These are phyloP conservation scores for Funneliformis geosporum DNA, from an alignment of 192 early-diverging fungal species.

Conservation along the genomic window DNA sequence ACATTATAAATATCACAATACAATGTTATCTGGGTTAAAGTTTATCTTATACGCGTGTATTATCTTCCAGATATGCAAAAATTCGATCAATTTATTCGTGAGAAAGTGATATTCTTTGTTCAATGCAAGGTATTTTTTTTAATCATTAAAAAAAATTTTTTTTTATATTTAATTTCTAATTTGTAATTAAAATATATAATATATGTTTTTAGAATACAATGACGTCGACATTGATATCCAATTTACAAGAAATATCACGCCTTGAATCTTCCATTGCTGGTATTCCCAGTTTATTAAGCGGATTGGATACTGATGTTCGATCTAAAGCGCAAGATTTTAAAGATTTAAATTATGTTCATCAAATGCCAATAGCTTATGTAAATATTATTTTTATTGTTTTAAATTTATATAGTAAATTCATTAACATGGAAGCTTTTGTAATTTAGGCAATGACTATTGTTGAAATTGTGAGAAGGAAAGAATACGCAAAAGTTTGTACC, in stretches of 20 bases:
- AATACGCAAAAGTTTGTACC: slow-evolving; percentile 45
- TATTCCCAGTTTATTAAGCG: slow-evolving; percentile 41
- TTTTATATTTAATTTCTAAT: not conserved
- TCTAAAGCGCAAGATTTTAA: slow-evolving; percentile 40
- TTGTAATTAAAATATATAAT: not conserved
- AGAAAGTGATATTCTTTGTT: slow-evolving; percentile 11
- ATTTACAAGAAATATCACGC: slow-evolving; percentile 44
- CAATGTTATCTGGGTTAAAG: too few species aligned
- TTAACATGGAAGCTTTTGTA: not conserved
- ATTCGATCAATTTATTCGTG: slow-evolving; percentile 21
- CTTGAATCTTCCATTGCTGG: slow-evolving; percentile 45
- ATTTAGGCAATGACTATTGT: slow-evolving; percentile 44
- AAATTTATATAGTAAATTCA: not conserved
- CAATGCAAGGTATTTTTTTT: slow-evolving; percentile 20
- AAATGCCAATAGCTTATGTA: slow-evolving; percentile 54
- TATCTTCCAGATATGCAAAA: slow-evolving; percentile 14
- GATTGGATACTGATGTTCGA: slow-evolving; percentile 38
- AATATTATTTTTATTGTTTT: slow-evolving; percentile 11
- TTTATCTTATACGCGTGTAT: not conserved
- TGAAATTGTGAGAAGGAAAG: slow-evolving; percentile 55
- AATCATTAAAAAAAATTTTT: not conserved
- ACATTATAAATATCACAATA: not conserved
- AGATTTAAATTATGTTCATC: slow-evolving; percentile 41
- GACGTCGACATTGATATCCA: slow-evolving; percentile 42
- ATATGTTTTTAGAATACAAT: slow-evolving; percentile 30